Base-by-base conservation (phyloP, 1,284 basidiomycete genomes). In the Malassezia furfur region DNA sequence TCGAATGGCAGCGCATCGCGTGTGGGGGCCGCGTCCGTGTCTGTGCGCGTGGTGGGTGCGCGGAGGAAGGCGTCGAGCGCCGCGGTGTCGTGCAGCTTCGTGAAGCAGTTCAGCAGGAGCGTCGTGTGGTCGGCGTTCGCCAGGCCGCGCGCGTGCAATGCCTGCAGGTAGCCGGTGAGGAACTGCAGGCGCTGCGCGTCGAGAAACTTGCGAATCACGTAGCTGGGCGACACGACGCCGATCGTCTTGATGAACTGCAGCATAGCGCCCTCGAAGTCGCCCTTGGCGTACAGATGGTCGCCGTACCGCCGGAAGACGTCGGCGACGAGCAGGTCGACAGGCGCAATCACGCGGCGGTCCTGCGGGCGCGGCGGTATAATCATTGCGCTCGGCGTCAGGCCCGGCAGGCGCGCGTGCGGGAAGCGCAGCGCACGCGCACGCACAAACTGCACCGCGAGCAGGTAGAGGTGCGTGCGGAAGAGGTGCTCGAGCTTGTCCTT, bases 101-200 rank as follows among this genome's bases (percentile, higher is more conserved):
- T 94, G 76, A 96, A 98, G 34, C 91, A 93, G 73, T 76, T 70
- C 34, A 72, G 60, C 17, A 74, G 55, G 2, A 99, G 83, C 0
- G 94, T 98, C 0, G 91, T 98, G 73, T 96, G 93, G 66, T 98
- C 93, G 0, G 91, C 84, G 67, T 94, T 96, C 10, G 93, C 93
- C 4, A 93, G 82, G 0, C 87, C 86, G 0, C 85, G 80, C 2
- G 87, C 80, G 68, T 98, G 93, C 0, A 99, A 79, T 72, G 94
- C 91, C 80, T 98, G 91, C 1, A 99, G 81, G 74, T 96, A 98
- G 1, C 86, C 88, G 14, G 89, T 91, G 48, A 99, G 84, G 70
- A 91, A 90, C 58, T 89, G 85, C 52, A 96, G 96, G 4, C 93
- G 80, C 74, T 98, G 93, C 0, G 93, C 90, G 66, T 96, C 93